Evolutionary conservation across 352 stramenopile species (phyloP), one percentile per base, ranked within the genome.

Genomic region (Phytophthora foliorum): DNA sequence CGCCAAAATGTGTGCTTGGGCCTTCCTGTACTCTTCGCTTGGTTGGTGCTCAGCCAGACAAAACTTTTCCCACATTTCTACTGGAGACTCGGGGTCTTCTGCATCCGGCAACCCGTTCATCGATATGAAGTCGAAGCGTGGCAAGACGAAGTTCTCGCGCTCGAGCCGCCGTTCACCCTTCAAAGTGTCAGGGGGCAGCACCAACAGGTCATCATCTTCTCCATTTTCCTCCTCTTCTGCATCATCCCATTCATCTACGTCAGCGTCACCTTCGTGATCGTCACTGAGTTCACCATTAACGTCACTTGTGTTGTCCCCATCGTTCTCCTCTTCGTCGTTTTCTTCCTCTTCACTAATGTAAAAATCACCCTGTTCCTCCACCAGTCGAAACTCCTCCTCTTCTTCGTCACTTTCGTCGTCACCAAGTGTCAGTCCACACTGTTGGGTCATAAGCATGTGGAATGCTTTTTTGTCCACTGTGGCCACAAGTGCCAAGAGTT

Each of bases 371-470:
- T 62, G 32, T 14, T 42, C 38, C 7, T 57, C 21, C 38, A 59
- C 27, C 1, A 50, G 6, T 29, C 32, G 50, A 7, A 69, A 57
- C 34, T 69, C 50, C 24, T 68, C 60, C 14, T 68, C 51, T 25
- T 68, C 60, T 11, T 63, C 51, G 13, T 69, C 51, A 19, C 60
- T 57, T 3, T 63, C 41, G 3, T 62, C 51, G 51, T 63, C 51
- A 6, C 52, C 51, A 4, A 57, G 51, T 51, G n/a, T 41, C 32
- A 69, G 44, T 27, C 24, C 34, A 24, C 61, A 69, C n/a, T 57
- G 42, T 9, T 69, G 29, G 11, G 61, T 63, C 49, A 67, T 52
- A 7, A 69, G 51, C 51, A 69, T 57, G 25, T 69, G 32, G 32
- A 69, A 69, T 11, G 51, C 61, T 44, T 25, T 17, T 14, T n/a